Evolutionary conservation across 345 rosid species (phyloP).

Genomic region (Mangifera indica): DNA sequence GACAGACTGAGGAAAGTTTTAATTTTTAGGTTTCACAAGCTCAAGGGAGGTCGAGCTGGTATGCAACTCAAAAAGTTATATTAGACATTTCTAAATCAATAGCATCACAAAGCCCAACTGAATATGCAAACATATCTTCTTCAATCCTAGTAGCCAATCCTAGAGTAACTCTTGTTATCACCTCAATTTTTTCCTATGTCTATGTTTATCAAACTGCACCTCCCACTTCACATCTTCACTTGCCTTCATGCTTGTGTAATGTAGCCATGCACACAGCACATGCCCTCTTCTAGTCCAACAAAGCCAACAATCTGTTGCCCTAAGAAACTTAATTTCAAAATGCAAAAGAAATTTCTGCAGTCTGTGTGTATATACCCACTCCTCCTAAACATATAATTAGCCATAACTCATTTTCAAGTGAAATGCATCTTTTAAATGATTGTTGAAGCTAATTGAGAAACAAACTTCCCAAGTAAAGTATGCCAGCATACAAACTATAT

Average conservation of each 20-base stretch:
- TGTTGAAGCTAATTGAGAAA: not conserved
- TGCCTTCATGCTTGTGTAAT: too few relatives aligned
- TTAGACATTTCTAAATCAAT: not conserved
- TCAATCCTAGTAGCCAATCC: not conserved
- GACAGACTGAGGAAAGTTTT: not conserved
- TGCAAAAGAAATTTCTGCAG: not conserved
- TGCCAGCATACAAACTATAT: not conserved
- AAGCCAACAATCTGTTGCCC: not conserved
- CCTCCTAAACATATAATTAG: not conserved
- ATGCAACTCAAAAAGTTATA: too few relatives aligned
- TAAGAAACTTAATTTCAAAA: not conserved
- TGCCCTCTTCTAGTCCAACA: not conserved
- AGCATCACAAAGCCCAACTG: too few relatives aligned
- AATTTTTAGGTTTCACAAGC: not conserved
- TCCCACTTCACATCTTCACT: too few relatives aligned
- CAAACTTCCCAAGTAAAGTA: constrained; percentile 1
- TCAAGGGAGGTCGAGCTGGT: not conserved
- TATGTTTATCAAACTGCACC: too few relatives aligned
- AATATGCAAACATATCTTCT: not conserved
- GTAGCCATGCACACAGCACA: not conserved
- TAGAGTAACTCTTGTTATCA: too few relatives aligned
- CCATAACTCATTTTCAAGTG: not conserved
- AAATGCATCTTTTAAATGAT: not conserved
- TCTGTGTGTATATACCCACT: not conserved
- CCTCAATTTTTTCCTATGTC: too few relatives aligned